Conservation (phyloP, 2,329 filamentous ascomycete genomes). For the Ceratocystis diversiconidia region DNA sequence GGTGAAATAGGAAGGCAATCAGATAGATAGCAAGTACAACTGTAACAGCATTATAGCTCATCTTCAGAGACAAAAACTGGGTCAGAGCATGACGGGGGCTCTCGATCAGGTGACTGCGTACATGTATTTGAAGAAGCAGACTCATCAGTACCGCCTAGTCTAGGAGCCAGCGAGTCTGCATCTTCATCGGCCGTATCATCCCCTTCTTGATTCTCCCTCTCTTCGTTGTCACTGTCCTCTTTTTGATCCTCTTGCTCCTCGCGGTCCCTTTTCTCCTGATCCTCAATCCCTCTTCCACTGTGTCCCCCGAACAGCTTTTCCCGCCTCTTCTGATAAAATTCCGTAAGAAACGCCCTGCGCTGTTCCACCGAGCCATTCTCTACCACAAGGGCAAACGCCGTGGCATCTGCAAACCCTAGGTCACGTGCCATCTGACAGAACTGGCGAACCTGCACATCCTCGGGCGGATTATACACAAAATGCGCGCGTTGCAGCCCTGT, state of each 20-base stretch:
- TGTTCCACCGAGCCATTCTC: slow-evolving; percentile 82
- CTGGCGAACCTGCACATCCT: slow-evolving; percentile 60
- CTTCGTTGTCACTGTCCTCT: background rate
- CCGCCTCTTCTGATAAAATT: slow-evolving; percentile 60
- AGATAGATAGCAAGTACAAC: background rate
- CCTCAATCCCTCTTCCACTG: slow-evolving; percentile 5
- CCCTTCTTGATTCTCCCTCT: background rate
- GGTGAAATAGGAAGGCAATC: slow-evolving; percentile 31
- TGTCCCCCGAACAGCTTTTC: slow-evolving; percentile 30
- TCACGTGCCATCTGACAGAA: slow-evolving; percentile 80
- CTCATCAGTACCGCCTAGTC: background rate
- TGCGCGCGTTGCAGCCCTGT: slow-evolving; percentile 20
- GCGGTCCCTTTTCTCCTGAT: slow-evolving; percentile 12
- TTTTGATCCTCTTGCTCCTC: background rate
- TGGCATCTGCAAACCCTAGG: slow-evolving; percentile 61
- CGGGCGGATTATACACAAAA: slow-evolving; percentile 54
- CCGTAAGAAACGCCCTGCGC: slow-evolving; percentile 60
- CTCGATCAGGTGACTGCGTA: background rate
- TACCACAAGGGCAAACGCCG: slow-evolving; percentile 78
- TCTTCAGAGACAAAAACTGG: slow-evolving; percentile 29
- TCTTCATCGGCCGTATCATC: slow-evolving; percentile 17
- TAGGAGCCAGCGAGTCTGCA: background rate
- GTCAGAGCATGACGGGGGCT: slow-evolving; percentile 11
- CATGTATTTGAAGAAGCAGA: background rate
- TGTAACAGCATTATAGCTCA: slow-evolving; percentile 24